These are phyloP conservation scores for Saksenaea vasiformis DNA, from an alignment of 371 early-diverging fungal species.

Conservation along the genomic window DNA sequence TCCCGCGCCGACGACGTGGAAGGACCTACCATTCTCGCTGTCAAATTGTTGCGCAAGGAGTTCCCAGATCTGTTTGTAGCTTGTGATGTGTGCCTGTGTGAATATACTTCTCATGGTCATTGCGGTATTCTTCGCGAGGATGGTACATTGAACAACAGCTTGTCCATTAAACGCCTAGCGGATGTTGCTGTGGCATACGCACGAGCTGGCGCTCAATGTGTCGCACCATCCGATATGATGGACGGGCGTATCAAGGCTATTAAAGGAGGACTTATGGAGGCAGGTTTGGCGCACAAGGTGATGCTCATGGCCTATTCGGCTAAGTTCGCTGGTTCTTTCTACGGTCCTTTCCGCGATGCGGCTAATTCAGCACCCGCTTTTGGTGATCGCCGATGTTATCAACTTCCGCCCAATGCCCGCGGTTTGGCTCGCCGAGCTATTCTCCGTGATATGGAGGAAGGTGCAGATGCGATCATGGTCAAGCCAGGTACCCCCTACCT, in stretches of 20 bases:
- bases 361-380: slow-evolving; percentile 89
- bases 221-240: slow-evolving; percentile 98
- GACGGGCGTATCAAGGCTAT: slow-evolving; percentile 93
- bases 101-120: slow-evolving; percentile 95
- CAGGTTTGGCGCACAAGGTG: slow-evolving; percentile 76
- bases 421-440: slow-evolving; percentile 90
- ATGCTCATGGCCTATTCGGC: slow-evolving; percentile 94
- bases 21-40: slow-evolving; percentile 86
- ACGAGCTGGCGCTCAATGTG: slow-evolving; percentile 82
- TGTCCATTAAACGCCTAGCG: slow-evolving; percentile 79
- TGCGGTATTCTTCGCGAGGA: slow-evolving; percentile 87
- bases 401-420: slow-evolving; percentile 88
- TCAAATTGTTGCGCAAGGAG: slow-evolving; percentile 71
- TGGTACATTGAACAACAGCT: slow-evolving; percentile 81
- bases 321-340: slow-evolving; percentile 93
- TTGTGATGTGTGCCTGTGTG: slow-evolving; percentile 97
- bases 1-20: slow-evolving; percentile 84
- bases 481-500: slow-evolving; percentile 96
- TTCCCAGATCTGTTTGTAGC: slow-evolving; percentile 88
- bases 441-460: slow-evolving; percentile 87
- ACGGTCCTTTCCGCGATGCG: slow-evolving; percentile 97
- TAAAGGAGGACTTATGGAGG: slow-evolving; percentile 75
- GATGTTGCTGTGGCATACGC: slow-evolving; percentile 89
- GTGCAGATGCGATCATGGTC: slow-evolving; percentile 96
- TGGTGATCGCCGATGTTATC: slow-evolving; percentile 95